Evolutionary conservation across 306 rosid species (phyloP).

Genomic region (Dalbergia cochinchinensis): DNA sequence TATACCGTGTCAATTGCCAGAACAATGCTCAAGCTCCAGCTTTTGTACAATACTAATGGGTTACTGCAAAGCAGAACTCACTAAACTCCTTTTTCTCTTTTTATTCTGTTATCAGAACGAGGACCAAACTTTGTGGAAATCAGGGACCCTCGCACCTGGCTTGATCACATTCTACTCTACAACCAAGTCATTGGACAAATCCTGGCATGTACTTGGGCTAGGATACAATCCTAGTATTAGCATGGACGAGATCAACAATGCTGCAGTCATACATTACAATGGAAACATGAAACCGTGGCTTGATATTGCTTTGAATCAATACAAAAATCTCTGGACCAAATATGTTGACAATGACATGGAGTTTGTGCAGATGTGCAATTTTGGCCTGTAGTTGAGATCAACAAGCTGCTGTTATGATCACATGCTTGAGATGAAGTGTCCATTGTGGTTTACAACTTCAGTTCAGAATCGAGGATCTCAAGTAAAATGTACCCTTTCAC

Average conservation of each 20-base stretch:
- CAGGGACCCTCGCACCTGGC: constrained; percentile 81
- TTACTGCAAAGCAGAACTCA: not conserved
- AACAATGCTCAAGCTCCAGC: constrained; percentile 33
- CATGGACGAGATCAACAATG: constrained; percentile 93
- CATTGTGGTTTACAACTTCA: constrained; percentile 45
- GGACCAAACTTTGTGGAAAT: constrained; percentile 75
- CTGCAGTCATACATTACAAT: constrained; percentile 96
- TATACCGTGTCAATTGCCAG: constrained; percentile 20
- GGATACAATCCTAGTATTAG: constrained; percentile 98
- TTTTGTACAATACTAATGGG: constrained; percentile 31
- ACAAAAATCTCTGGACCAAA: constrained; percentile 93
- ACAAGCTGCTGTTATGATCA: constrained; percentile 40
- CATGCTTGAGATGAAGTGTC: constrained; percentile 50
- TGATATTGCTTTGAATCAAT: constrained; percentile 96
- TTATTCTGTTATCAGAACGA: constrained; percentile 68
- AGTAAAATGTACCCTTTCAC: constrained; percentile 55
- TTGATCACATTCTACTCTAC: constrained; percentile 88
- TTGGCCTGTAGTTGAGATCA: constrained; percentile 78
- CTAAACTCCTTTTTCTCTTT: constrained; percentile 40
- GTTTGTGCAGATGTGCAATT: constrained; percentile 98
- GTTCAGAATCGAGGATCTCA: constrained; percentile 50
- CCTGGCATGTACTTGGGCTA: constrained; percentile 99
- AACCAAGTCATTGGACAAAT: constrained; percentile 93
- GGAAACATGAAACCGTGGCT: constrained; percentile 99
- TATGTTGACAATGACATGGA: constrained; percentile 97